Conservation (phyloP, 2,329 filamentous ascomycete genomes). For the Dryadomyces sulphureus region DNA sequence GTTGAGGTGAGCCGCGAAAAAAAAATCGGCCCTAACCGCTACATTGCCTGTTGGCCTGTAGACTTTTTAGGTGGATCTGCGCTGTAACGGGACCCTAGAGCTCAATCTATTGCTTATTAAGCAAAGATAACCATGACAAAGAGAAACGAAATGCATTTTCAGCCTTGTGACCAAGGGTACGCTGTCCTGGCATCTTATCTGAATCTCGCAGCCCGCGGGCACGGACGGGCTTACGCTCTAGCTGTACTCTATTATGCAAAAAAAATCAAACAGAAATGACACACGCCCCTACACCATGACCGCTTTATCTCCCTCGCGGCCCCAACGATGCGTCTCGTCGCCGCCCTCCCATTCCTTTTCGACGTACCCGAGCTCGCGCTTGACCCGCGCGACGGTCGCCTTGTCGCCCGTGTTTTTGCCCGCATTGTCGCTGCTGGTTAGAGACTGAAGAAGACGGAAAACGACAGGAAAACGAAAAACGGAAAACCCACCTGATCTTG, state of each 20-base stretch:
- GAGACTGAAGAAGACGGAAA: background rate
- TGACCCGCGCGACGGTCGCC: slow-evolving; percentile 65
- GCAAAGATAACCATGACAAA: background rate
- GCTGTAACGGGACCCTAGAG: no score
- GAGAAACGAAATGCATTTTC: background rate
- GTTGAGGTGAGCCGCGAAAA: no score
- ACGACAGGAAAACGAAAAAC: background rate
- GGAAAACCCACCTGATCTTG: slow-evolving; percentile 58
- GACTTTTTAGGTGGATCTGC: no score
- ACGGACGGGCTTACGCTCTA: background rate
- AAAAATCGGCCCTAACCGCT: no score
- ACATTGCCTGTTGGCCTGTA: no score
- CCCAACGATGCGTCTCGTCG: slow-evolving; percentile 76
- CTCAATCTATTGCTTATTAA: no score
- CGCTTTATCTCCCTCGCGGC: slow-evolving; percentile 27
- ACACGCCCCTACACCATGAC: background rate
- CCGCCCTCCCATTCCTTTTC: slow-evolving; percentile 74
- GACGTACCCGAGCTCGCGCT: slow-evolving; percentile 70
- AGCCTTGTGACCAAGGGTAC: background rate
- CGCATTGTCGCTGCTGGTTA: slow-evolving; percentile 49
- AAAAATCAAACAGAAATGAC: background rate
- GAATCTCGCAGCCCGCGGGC: background rate
- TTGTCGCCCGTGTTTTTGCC: slow-evolving; percentile 90
- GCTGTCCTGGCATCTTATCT: background rate
- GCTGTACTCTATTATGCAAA: background rate